Percentiles rank a stretch among this genome's conserved stretches.
phyloP scores from a whole-genome alignment of 1,284 basidiomycete genomes.

The Xerocomus subilludens region DNA sequence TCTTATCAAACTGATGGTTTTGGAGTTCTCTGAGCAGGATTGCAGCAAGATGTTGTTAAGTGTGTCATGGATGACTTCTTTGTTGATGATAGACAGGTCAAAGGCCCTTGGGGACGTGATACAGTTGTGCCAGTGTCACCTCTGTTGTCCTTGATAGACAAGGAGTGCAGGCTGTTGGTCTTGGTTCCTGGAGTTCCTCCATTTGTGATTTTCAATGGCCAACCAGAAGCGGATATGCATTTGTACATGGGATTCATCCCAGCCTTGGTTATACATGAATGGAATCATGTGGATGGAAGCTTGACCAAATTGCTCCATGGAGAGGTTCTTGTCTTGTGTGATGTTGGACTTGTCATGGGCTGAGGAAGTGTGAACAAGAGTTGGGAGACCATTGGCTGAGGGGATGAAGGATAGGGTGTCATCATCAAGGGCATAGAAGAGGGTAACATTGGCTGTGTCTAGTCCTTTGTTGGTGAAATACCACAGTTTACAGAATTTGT shows the following conservation, averaged over 20 bases:
- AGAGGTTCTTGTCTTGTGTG: background rate
- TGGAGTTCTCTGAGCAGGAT: background rate
- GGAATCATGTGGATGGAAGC: background rate
- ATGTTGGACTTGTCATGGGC: background rate
- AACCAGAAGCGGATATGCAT: conserved; percentile 14
- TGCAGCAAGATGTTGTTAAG: background rate
- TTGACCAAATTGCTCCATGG: background rate
- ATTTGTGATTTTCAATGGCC: background rate
- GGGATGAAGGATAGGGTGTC: background rate
- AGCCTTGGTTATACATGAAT: background rate
- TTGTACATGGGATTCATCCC: background rate
- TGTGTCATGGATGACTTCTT: background rate
- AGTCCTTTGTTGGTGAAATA: background rate
- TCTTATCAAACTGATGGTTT: background rate
- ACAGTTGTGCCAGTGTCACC: background rate
- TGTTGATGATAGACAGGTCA: background rate
- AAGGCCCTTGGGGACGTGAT: background rate
- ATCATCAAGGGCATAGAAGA: background rate
- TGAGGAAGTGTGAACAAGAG: background rate
- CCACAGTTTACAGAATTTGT: conserved; percentile 7
- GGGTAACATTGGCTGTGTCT: background rate
- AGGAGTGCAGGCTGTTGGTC: background rate
- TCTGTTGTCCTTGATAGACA: conserved; percentile 12
- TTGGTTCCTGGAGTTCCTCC: background rate
- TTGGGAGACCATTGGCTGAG: background rate